phyloP scores from a whole-genome alignment of 805 yeast genomes.

The Torulaspora maleeae region DNA sequence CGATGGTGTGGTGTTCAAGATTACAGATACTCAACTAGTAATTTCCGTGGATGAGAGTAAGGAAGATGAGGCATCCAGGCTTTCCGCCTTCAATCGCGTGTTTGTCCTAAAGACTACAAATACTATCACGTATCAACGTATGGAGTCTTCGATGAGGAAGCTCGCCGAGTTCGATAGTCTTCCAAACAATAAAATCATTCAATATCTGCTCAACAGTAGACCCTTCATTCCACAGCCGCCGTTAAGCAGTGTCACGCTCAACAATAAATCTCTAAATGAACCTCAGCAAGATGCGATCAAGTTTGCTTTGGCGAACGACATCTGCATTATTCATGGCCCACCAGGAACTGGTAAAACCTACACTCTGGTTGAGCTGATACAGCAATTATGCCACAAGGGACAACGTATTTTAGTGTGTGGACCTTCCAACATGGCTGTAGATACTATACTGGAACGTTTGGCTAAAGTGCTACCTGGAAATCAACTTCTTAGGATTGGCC shows the following conservation, averaged over 20 bases:
- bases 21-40: slow-evolving; percentile 45
- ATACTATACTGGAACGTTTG: slow-evolving; percentile 79
- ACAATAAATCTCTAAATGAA: slow-evolving; percentile 39
- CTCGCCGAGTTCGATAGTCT: slow-evolving; percentile 46
- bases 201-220: slow-evolving; percentile 43
- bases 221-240: slow-evolving; percentile 16
- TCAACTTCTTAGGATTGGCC: slow-evolving; percentile 77
- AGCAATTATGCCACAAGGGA: slow-evolving; percentile 56
- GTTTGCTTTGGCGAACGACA: slow-evolving; percentile 57
- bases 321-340: slow-evolving; percentile 66
- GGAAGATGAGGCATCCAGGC: slow-evolving; percentile 47
- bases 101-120: slow-evolving; percentile 48
- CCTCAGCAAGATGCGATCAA: slow-evolving; percentile 73
- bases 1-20: slow-evolving; percentile 63
- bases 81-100: slow-evolving; percentile 32
- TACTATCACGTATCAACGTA: slow-evolving; percentile 68
- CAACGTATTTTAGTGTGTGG: slow-evolving; percentile 81
- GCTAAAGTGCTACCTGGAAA: slow-evolving; percentile 41
- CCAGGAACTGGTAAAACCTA: slow-evolving; percentile 83
- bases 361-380: slow-evolving; percentile 74
- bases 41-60: slow-evolving; percentile 58
- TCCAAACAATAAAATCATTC: slow-evolving; percentile 38
- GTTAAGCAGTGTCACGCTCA: slow-evolving; percentile 9
- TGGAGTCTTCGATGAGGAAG: slow-evolving; percentile 72
- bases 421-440: slow-evolving; percentile 89